Conservation (phyloP, 108 stramenopile species). For the Pseudonitzschia multistriata region DNA sequence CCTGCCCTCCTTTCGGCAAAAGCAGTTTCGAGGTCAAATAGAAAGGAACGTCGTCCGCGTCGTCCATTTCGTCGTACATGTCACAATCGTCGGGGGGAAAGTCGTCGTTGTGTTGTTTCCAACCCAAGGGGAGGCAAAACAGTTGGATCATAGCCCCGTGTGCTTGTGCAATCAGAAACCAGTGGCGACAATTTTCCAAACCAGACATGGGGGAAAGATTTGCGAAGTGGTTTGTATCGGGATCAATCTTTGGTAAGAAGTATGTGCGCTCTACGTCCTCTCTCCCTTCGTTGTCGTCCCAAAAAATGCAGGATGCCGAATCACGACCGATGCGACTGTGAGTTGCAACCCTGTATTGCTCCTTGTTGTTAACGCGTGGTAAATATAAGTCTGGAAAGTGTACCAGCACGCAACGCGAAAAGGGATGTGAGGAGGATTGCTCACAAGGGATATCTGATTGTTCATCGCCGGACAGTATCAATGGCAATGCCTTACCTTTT, state of each 20-base stretch:
- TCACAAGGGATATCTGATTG: too few species aligned
- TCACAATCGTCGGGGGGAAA: neutral
- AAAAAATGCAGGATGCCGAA: neutral
- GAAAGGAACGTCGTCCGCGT: conserved; percentile 28
- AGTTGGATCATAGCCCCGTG: conserved; percentile 38
- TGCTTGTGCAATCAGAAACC: conserved; percentile 53
- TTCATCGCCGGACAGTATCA: neutral
- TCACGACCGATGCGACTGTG: conserved; percentile 54
- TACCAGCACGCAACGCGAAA: neutral
- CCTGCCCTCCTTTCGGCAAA: conserved; percentile 22
- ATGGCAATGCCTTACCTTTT: conserved; percentile 5
- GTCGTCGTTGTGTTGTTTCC: conserved; percentile 5
- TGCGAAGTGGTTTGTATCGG: conserved; percentile 14
- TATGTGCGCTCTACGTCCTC: conserved; percentile 12
- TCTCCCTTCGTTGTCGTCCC: conserved; percentile 23
- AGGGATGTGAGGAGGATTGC: too few species aligned
- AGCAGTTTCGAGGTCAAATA: conserved; percentile 37
- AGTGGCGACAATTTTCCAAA: conserved; percentile 40
- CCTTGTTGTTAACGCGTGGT: neutral
- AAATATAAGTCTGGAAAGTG: neutral
- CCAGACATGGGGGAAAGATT: conserved; percentile 12
- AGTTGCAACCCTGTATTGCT: conserved; percentile 33
- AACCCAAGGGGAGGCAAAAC: conserved; percentile 51
- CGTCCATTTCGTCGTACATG: conserved; percentile 11
- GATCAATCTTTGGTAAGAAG: conserved; percentile 23